These are phyloP conservation scores for Alternaria sp. DNA, from an alignment of 2,329 filamentous ascomycete species.

Conservation along the genomic window DNA sequence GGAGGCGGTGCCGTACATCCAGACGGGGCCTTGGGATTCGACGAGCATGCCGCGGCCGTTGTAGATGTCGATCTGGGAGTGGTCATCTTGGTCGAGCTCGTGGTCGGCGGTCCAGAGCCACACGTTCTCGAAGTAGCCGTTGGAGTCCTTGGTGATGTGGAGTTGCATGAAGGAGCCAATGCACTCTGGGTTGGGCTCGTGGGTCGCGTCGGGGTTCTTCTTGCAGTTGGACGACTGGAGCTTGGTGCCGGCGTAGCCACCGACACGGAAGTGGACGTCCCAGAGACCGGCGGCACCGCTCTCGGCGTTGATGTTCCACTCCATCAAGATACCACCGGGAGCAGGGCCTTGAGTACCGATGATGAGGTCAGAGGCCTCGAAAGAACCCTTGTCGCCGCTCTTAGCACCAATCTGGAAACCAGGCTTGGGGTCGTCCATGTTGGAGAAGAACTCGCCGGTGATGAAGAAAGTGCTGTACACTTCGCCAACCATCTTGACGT, in stretches of 20 bases:
- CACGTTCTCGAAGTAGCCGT: conserved; percentile 83
- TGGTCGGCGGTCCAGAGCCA: conserved; percentile 94
- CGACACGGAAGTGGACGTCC: conserved; percentile 95
- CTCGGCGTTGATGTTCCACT: conserved; percentile 80
- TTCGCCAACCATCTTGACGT: conserved; percentile 88
- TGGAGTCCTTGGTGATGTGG: conserved; percentile 62
- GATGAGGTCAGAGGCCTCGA: conserved; percentile 88
- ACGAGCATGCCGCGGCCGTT: conserved; percentile 85
- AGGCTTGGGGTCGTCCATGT: conserved; percentile 77
- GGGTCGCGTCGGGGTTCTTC: conserved; percentile 72
- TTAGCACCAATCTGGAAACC: conserved; percentile 81
- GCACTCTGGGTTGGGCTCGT: conserved; percentile 70
- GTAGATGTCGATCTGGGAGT: conserved; percentile 82
- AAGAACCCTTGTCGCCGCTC: conserved; percentile 74
- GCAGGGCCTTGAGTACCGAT: conserved; percentile 83
- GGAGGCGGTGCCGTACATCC: conserved; percentile 72
- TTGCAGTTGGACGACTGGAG: conserved; percentile 80
- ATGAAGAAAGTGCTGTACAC: conserved; percentile 92
- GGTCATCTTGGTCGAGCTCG: conserved; percentile 77
- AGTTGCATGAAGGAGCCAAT: conserved; percentile 73
- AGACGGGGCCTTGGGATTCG: conserved; percentile 77
- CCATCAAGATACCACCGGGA: conserved; percentile 85
- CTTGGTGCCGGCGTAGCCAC: conserved; percentile 82
- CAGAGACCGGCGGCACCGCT: conserved; percentile 81
- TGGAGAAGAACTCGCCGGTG: conserved; percentile 73